Base-by-base conservation (phyloP, 2,329 filamentous ascomycete genomes). In the Pestalotiopsis sp. region DNA sequence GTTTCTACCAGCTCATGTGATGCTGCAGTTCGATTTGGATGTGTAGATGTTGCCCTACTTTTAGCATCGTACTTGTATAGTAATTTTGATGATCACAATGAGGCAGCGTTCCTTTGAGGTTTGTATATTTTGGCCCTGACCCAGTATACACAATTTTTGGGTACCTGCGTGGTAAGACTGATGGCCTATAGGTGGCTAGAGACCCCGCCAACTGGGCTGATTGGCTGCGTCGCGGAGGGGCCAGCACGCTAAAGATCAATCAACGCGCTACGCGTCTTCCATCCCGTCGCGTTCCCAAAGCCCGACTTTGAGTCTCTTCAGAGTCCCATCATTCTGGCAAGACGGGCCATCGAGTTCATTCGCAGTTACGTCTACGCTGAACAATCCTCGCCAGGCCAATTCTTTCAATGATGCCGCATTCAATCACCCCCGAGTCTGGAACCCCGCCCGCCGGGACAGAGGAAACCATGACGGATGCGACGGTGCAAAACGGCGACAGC, bases 381-480 rank as follows among this genome's bases (percentile, higher is more conserved):
- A 9, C 3, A 13, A n/a, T n/a, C 17, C 14, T 3, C 17, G 5
- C 17, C 4, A 20, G 45, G 17, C 45, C 31, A 36, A n/a, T 3
- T 52, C 20, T 17, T n/a, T 52, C 57, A 9, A 39, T 39, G 31
- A 87, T 87, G 84, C 84, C 84, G 49, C 84, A 87, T 72, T 85
- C 83, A 5, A 74, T 82, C 45, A 73, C 80, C 3, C 75, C 77
- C n/a, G 75, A 77, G 52, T 68, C 75, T 38, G 72, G 72, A 49
- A 75, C 74, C 20, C 69, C 72, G 36, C 75, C 79, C 67, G 75
- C 76, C 14, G 73, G 75, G 68, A 75, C 77, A 67, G 76, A 81
- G 70, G 76, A 81, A 70, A 77, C 76, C 17, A 81, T 81, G 77
- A 77, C 78, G 11, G 77, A 81, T 20, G 69, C 74, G 6, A 71